phyloP scores from a whole-genome alignment of 768 basidiomycete species.

The Asterophora parasitica region DNA sequence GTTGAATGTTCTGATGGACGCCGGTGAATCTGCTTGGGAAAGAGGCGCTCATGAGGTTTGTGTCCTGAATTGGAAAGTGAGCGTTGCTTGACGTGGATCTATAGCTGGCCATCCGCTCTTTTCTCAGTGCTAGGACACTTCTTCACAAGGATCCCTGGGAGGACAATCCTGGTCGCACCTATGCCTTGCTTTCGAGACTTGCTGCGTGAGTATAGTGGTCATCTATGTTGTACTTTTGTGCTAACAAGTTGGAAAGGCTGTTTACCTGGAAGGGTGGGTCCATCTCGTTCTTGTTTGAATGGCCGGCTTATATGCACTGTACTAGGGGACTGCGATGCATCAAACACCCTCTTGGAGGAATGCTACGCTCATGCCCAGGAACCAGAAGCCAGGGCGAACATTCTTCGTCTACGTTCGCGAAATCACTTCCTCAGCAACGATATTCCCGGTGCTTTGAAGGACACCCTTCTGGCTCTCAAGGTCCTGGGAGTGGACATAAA shows the following conservation, averaged over 20 bases:
- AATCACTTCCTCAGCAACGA: constrained; percentile 61
- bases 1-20: constrained; percentile 56
- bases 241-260: constrained; percentile 31
- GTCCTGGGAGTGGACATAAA: constrained; percentile 60
- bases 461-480: constrained; percentile 55
- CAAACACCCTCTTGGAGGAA: constrained; percentile 49
- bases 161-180: constrained; percentile 41
- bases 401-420: constrained; percentile 55
- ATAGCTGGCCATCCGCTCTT: constrained; percentile 60
- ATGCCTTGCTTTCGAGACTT: constrained; percentile 49
- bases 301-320: constrained; percentile 1
- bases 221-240: neutral
- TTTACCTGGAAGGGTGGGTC: constrained; percentile 61
- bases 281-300: neutral
- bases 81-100: neutral
- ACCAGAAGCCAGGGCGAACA: constrained; percentile 50
- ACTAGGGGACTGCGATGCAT: constrained; percentile 49
- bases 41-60: constrained; percentile 72
- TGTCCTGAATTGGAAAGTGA: neutral
- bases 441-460: constrained; percentile 50
- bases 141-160: constrained; percentile 52
- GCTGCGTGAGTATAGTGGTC: constrained; percentile 46
- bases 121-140: constrained; percentile 53
- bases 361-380: constrained; percentile 45
- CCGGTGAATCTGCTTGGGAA: constrained; percentile 66